Percentiles rank a stretch among this genome's conserved stretches.
Evolutionary conservation across 176 grass and related monocot genomes (phyloP).

Genomic region (Canna indica): DNA sequence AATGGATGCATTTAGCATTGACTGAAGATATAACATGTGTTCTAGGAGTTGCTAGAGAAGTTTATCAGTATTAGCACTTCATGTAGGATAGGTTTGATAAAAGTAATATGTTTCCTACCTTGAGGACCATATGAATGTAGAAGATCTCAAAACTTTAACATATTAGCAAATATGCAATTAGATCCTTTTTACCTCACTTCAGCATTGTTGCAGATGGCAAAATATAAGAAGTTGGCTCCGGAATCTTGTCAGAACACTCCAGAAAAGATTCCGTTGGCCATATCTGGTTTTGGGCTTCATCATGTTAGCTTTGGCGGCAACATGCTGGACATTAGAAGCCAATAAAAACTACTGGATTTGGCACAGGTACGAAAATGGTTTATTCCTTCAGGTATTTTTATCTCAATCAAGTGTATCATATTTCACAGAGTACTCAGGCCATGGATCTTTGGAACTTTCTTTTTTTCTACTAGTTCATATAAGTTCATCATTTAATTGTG

Average conservation of each 20-base stretch:
- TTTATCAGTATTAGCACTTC: no score
- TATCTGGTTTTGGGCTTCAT: slow-evolving; percentile 71
- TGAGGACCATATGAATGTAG: no score
- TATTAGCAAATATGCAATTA: no score
- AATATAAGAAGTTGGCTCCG: slow-evolving; percentile 35
- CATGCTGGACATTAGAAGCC: slow-evolving; percentile 85
- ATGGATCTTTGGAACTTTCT: no score
- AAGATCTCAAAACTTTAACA: no score
- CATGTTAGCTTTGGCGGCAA: slow-evolving; percentile 58
- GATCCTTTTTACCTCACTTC: neutral
- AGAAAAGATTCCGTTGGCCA: slow-evolving; percentile 67
- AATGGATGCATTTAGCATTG: neutral
- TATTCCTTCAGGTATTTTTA: slow-evolving; percentile 4
- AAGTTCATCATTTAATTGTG: neutral
- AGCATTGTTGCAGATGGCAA: slow-evolving; percentile 52
- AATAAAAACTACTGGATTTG: slow-evolving; percentile 89
- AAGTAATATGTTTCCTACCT: no score
- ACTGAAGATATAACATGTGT: neutral
- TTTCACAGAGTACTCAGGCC: neutral
- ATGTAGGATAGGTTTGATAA: no score
- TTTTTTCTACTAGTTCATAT: no score
- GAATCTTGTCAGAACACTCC: slow-evolving; percentile 49
- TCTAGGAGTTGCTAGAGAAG: neutral
- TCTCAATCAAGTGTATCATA: slow-evolving; percentile 7
- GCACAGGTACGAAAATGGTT: slow-evolving; percentile 51